Evolutionary conservation across 2,329 filamentous ascomycete genomes (phyloP), one percentile per base, ranked within the genome.

Genomic region (Nemania sp.): DNA sequence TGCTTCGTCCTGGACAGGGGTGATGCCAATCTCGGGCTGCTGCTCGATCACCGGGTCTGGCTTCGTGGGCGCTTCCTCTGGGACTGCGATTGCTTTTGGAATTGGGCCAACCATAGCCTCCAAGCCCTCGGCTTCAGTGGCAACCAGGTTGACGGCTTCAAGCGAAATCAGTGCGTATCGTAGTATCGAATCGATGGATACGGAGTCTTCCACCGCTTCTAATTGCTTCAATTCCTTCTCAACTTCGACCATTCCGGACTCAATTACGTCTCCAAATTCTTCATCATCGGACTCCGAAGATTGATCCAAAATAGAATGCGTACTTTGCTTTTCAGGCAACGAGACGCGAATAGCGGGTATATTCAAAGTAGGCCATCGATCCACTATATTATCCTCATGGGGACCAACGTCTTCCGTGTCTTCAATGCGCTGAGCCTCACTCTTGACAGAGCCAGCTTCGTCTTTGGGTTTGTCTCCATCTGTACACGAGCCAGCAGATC

Each of bases 211-310:
- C 58, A 76, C 68, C 3, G 68, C 70, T 57, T 80, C 76, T 6
- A 85, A 70, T 51, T 79, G 80, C 59, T 77, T 77, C 32, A 87
- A 67, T 55, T 83, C 78, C 0, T 73, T 73, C 61, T 85, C 80
- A 1, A 79, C 78, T 68, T 85, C 82, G 43, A 76, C 71, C 39
- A 86, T 84, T 65, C 85, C 76, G 54, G 76, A 75, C 54, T 81
- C 78, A 54, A 87, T 84, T 60, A 83, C 83, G 53, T 84, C 82
- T 17, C 80, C 83, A 75, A 86, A 82, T 49, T 86, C 84, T 58
- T 87, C 84, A 45, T 86, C 82, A 52, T 80, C 65, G 12, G 79
- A 81, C 55, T 86, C 83, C 0, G 82, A 84, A 47, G 82, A 81
- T 54, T 77, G 75, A 48, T 79, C 78, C 4, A 74, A 64, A 11